A percentile compares a stretch with the other conserved stretches of the same genome.
Evolutionary conservation across 352 stramenopile genomes (phyloP).

Genomic region (Phytopythium ostracodes): DNA sequence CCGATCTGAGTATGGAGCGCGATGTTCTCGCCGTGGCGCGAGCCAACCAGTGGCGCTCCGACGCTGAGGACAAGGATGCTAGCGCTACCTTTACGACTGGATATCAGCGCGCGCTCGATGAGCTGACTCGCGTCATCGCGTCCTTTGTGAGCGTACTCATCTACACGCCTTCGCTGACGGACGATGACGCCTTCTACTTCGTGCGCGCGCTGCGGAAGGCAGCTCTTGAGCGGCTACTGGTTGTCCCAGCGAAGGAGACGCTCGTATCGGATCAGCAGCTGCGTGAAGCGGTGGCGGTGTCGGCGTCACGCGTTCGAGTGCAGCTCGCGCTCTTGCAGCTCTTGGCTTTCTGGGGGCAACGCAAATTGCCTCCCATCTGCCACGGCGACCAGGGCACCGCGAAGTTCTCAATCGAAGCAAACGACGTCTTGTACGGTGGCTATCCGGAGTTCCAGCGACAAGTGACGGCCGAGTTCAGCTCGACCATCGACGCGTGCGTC

Average conservation of each 20-base stretch:
- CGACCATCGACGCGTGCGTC: constrained; percentile 43
- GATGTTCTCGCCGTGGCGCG: not conserved
- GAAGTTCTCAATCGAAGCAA: constrained; percentile 52
- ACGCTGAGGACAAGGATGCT: not conserved
- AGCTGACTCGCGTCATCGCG: constrained; percentile 28
- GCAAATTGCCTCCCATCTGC: constrained; percentile 17
- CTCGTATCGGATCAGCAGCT: constrained; percentile 10
- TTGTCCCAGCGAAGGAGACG: not conserved
- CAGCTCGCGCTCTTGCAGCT: constrained; percentile 45
- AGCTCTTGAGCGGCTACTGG: constrained; percentile 51
- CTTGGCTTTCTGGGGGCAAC: constrained; percentile 60
- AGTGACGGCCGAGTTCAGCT: constrained; percentile 43
- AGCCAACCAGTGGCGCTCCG: not conserved
- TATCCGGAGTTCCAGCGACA: constrained; percentile 46
- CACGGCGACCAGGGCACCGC: constrained; percentile 8
- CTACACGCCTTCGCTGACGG: constrained; percentile 69
- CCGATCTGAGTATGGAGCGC: constrained; percentile 45
- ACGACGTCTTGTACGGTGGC: constrained; percentile 81
- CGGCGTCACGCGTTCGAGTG: constrained; percentile 29
- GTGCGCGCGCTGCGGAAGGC: constrained; percentile 70
- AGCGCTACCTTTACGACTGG: not conserved
- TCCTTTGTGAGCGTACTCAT: constrained; percentile 66
- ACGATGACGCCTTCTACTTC: constrained; percentile 88
- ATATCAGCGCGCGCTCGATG: constrained; percentile 4
- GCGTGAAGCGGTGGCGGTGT: constrained; percentile 3